Percentiles rank a stretch among this genome's conserved stretches.
phyloP scores from a whole-genome alignment of 768 basidiomycete genomes.

The Neoboletus brunneissimus region DNA sequence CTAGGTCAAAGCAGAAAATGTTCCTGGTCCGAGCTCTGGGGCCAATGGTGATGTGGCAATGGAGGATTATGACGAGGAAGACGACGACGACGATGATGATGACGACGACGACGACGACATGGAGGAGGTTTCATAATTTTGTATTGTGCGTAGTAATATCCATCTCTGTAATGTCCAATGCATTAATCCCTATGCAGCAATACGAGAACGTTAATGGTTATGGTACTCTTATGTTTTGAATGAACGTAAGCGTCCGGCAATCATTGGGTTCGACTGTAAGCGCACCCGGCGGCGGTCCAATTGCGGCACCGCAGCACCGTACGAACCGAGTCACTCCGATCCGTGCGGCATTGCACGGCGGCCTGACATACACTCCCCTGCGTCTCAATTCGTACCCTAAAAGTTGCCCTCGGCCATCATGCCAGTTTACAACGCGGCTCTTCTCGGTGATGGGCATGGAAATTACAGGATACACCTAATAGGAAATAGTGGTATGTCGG shows the following conservation, averaged over 20 bases:
- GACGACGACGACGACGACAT: conserved; percentile 62
- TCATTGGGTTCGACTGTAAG: not conserved
- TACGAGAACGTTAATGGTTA: not conserved
- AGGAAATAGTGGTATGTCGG: conserved; percentile 51
- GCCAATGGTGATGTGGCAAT: conserved; percentile 25
- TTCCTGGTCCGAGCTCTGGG: conserved; percentile 38
- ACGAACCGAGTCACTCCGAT: conserved; percentile 2
- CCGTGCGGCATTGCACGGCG: not conserved
- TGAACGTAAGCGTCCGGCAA: not conserved
- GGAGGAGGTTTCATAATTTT: conserved; percentile 62
- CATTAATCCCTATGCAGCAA: not conserved
- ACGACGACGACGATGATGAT: conserved; percentile 51
- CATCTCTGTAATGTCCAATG: not conserved
- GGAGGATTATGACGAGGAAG: conserved; percentile 47
- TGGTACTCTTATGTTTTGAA: not conserved
- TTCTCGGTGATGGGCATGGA: conserved; percentile 46
- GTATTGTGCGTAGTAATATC: not conserved
- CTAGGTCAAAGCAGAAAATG: conserved; percentile 47
- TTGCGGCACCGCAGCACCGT: conserved; percentile 4
- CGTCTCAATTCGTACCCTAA: not conserved
- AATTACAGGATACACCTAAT: conserved; percentile 45
- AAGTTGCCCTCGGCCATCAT: conserved; percentile 6
- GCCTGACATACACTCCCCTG: not conserved
- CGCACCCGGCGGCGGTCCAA: too few relatives aligned
- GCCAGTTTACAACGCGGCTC: conserved; percentile 14